Conservation (phyloP, 2,329 filamentous ascomycete species). For the Fusarium sp. region DNA sequence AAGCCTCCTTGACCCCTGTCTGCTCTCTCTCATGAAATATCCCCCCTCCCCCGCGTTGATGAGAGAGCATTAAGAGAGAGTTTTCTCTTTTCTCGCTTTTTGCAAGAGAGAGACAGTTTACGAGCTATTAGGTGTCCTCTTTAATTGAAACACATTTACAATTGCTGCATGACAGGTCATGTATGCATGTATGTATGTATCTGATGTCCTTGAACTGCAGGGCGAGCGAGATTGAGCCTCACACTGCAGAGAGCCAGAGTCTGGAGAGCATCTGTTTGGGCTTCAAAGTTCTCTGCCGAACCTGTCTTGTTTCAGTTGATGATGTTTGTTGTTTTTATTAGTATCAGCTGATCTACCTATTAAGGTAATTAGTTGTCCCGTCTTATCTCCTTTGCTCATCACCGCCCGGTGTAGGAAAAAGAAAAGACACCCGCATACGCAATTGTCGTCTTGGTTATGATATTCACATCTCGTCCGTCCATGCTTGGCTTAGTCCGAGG, state of each 20-base stretch:
- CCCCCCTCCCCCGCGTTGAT: slow-evolving; percentile 13
- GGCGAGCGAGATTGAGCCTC: slow-evolving; percentile 3
- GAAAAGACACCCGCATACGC: slow-evolving; percentile 19
- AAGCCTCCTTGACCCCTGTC: slow-evolving; percentile 9
- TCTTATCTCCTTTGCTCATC: slow-evolving; percentile 14
- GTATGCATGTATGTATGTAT: neutral
- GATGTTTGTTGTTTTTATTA: neutral
- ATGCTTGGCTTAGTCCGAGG: neutral
- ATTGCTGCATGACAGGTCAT: neutral
- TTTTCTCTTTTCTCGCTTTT: slow-evolving; percentile 13
- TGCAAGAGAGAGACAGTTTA: neutral
- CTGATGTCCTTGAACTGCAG: neutral
- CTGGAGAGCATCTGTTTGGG: neutral
- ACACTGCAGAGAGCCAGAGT: neutral
- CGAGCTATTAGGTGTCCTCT: neutral
- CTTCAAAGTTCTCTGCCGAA: neutral
- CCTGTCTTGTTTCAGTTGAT: neutral
- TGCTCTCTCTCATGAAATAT: slow-evolving; percentile 11
- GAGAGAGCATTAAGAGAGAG: neutral
- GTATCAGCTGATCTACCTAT: neutral
- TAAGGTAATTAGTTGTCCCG: neutral
- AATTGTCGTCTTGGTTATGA: neutral
- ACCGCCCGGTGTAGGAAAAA: slow-evolving; percentile 5
- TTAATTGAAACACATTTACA: neutral
- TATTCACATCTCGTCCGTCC: neutral